A percentile compares a stretch with the other conserved stretches of the same genome.
Conservation (phyloP, 1,284 basidiomycete species). For the Amylostereum chailletii region DNA sequence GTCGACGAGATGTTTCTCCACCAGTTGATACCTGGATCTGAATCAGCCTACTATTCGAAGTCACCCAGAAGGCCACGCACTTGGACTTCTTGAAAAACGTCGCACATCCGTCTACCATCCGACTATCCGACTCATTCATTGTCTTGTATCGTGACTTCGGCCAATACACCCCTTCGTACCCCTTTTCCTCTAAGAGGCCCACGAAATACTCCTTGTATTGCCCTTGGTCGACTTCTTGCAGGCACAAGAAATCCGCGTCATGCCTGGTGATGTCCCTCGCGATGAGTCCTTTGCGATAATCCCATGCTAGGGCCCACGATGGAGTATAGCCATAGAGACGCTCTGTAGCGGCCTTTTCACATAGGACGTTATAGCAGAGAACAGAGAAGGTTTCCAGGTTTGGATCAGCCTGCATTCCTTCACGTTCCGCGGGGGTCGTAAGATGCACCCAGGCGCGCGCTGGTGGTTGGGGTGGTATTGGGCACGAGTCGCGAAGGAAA, state of each 20-base stretch:
- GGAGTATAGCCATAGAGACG: slow-evolving; percentile 96
- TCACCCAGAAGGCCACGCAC: slow-evolving; percentile 34
- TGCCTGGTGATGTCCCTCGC: slow-evolving; percentile 81
- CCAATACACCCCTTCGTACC: slow-evolving; percentile 90
- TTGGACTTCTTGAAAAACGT: slow-evolving; percentile 90
- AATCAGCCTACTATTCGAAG: slow-evolving; percentile 6
- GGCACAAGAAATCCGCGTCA: slow-evolving; percentile 85
- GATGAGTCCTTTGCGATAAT: slow-evolving; percentile 89
- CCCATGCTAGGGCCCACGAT: slow-evolving; percentile 92
- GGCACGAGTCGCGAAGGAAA: slow-evolving; percentile 83
- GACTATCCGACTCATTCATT: slow-evolving; percentile 83
- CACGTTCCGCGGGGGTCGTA: slow-evolving; percentile 61
- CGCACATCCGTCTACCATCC: slow-evolving; percentile 93
- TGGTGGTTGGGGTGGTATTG: slow-evolving; percentile 76
- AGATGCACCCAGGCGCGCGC: slow-evolving; percentile 79
- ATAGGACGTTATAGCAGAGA: slow-evolving; percentile 93
- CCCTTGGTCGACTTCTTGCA: slow-evolving; percentile 91
- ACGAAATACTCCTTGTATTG: slow-evolving; percentile 94
- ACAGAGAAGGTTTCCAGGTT: slow-evolving; percentile 70
- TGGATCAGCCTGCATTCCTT: slow-evolving; percentile 45
- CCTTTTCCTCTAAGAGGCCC: slow-evolving; percentile 67
- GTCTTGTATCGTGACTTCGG: slow-evolving; percentile 94
- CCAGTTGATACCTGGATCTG: slow-evolving; percentile 70
- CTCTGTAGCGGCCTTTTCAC: slow-evolving; percentile 86
- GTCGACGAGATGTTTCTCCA: slow-evolving; percentile 93